phyloP scores from a whole-genome alignment of 1,139 yeast species.

The Protomyces inouyei region DNA sequence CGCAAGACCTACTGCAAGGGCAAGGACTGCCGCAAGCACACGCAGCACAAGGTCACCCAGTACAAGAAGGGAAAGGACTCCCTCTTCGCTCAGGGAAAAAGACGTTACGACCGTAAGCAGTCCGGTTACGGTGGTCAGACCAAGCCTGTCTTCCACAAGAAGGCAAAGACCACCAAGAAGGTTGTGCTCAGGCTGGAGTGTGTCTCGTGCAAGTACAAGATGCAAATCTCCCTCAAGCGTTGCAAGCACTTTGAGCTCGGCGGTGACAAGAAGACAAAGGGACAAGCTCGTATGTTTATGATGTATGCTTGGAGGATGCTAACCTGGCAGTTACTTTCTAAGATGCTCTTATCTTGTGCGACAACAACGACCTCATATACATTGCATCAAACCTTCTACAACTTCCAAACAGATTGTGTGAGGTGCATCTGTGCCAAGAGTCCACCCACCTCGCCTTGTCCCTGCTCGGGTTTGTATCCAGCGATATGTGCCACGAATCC shows the following conservation, averaged over 20 bases:
- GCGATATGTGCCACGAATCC: slow-evolving; percentile 27
- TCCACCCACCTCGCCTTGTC: slow-evolving; percentile 28
- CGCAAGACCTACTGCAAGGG: slow-evolving; percentile 99
- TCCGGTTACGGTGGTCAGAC: slow-evolving; percentile 99
- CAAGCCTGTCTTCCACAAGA: slow-evolving; percentile 99
- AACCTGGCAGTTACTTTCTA: neutral
- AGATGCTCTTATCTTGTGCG: neutral
- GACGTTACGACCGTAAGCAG: slow-evolving; percentile 99
- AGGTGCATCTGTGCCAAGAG: slow-evolving; percentile 9
- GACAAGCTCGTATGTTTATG: slow-evolving; percentile 35
- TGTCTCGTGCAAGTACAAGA: slow-evolving; percentile 97
- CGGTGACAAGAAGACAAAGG: slow-evolving; percentile 96
- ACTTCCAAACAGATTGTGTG: slow-evolving; percentile 37
- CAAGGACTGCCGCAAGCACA: slow-evolving; percentile 98
- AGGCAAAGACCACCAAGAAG: slow-evolving; percentile 99
- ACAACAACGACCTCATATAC: neutral
- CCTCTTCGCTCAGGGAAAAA: slow-evolving; percentile 99
- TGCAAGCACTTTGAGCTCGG: slow-evolving; percentile 99
- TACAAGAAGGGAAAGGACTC: slow-evolving; percentile 99
- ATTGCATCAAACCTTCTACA: slow-evolving; percentile 1
- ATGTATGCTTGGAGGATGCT: neutral
- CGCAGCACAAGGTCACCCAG: slow-evolving; percentile 99
- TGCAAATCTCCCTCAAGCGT: slow-evolving; percentile 97
- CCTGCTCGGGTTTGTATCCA: slow-evolving; percentile 23
- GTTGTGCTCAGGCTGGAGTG: slow-evolving; percentile 99